A percentile compares a stretch with the other conserved stretches of the same genome.
phyloP scores from a whole-genome alignment of 2,329 filamentous ascomycete species.

The Ophiostoma perfectum region DNA sequence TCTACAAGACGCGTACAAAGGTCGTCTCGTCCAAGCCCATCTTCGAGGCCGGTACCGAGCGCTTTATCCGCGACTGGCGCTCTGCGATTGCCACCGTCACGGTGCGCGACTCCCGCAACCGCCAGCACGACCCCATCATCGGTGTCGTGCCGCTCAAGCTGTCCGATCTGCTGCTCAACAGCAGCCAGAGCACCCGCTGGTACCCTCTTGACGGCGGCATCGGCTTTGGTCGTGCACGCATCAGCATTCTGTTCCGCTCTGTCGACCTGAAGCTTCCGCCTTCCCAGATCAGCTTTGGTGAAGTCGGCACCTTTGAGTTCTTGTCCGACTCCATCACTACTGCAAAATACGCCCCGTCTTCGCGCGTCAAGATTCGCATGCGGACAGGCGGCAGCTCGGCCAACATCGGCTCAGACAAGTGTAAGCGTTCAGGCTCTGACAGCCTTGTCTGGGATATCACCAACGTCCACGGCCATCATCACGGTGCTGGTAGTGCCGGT shows the following conservation, averaged over 20 bases:
- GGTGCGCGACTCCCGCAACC: conserved; percentile 80
- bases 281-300: conserved; percentile 75
- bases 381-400: conserved; percentile 80
- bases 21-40: conserved; percentile 92
- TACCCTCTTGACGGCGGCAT: conserved; percentile 95
- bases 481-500: not conserved
- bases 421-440: conserved; percentile 53
- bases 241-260: conserved; percentile 85
- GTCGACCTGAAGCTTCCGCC: conserved; percentile 83
- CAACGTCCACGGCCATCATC: not conserved
- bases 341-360: conserved; percentile 52
- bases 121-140: conserved; percentile 90
- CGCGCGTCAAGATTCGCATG: conserved; percentile 70
- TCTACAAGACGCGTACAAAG: conserved; percentile 91
- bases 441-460: conserved; percentile 45
- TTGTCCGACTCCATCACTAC: conserved; percentile 64
- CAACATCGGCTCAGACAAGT: conserved; percentile 59
- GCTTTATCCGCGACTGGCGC: conserved; percentile 89
- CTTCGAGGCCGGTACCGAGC: conserved; percentile 93
- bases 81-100: conserved; percentile 80
- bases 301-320: conserved; percentile 92
- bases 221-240: conserved; percentile 81
- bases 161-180: conserved; percentile 79
- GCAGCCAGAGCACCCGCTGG: conserved; percentile 82
- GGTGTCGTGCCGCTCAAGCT: conserved; percentile 86